Percentiles rank a stretch among this genome's conserved stretches.
These are phyloP conservation scores for Rhodotorula sp. DNA, from an alignment of 1,284 basidiomycete species.

Conservation along the genomic window DNA sequence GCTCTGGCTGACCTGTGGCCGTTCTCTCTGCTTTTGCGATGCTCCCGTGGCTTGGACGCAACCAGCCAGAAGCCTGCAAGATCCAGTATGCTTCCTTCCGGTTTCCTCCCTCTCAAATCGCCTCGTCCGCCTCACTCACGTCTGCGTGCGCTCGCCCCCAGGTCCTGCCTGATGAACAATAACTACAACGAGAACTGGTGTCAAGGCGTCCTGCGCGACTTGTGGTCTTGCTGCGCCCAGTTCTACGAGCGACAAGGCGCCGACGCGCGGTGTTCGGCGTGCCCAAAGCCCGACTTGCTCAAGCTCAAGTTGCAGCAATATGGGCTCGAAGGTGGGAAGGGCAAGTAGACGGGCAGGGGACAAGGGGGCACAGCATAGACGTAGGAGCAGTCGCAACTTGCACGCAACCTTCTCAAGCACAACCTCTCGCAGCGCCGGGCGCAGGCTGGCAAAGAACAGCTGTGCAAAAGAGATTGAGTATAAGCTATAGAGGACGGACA, in stretches of 20 bases:
- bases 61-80: slow-evolving; percentile 38
- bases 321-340: background rate
- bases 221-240: slow-evolving; percentile 17
- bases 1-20: background rate
- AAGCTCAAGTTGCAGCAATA: background rate
- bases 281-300: slow-evolving; percentile 13
- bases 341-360: background rate
- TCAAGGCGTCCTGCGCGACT: background rate
- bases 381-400: background rate
- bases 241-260: slow-evolving; percentile 8
- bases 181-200: slow-evolving; percentile 23
- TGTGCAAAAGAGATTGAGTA: background rate
- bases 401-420: background rate
- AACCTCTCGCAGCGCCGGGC: background rate
- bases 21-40: background rate
- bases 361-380: background rate
- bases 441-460: background rate
- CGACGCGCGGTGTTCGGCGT: slow-evolving; percentile 8
- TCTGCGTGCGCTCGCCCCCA: background rate
- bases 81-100: slow-evolving; percentile 30
- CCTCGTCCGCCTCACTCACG: background rate
- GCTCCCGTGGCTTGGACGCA: no score
- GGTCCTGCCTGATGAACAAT: slow-evolving; percentile 23
- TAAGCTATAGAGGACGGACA: background rate
- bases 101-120: background rate